A percentile compares a stretch with the other conserved stretches of the same genome.
Evolutionary conservation across 2,329 filamentous ascomycete genomes (phyloP).

Genomic region (Samsoniella hepiali): DNA sequence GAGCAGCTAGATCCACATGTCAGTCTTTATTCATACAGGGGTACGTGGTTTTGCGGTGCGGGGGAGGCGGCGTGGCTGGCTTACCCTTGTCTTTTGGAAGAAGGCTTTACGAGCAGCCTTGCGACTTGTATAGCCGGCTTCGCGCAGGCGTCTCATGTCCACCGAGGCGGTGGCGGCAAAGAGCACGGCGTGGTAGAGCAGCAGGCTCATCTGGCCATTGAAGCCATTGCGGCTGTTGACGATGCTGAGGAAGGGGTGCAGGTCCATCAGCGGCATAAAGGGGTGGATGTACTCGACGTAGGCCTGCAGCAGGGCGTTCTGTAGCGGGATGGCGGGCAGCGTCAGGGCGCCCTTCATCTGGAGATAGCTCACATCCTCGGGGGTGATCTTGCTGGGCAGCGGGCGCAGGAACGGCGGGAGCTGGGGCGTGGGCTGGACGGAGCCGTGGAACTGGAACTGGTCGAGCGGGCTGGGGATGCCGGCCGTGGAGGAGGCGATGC

Average conservation of each 20-base stretch:
- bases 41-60: conserved; percentile 2
- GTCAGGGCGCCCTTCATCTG: conserved; percentile 79
- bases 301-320: conserved; percentile 75
- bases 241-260: conserved; percentile 56
- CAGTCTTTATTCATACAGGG: conserved; percentile 19
- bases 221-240: conserved; percentile 66
- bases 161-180: conserved; percentile 89
- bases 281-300: conserved; percentile 91
- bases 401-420: conserved; percentile 72
- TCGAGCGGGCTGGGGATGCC: conserved; percentile 43
- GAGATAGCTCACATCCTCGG: conserved; percentile 80
- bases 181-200: conserved; percentile 93
- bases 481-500: conserved; percentile 39
- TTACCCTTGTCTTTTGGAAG: conserved; percentile 81
- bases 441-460: conserved; percentile 27
- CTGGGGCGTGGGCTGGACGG: conserved; percentile 36
- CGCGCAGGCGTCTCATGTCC: conserved; percentile 70
- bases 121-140: conserved; percentile 72
- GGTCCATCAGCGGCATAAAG: conserved; percentile 84
- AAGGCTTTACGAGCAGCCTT: conserved; percentile 84
- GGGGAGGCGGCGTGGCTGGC: conserved; percentile 28
- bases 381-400: conserved; percentile 70
- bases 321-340: conserved; percentile 66
- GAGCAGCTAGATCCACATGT: conserved; percentile 52
- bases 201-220: conserved; percentile 71